Percentiles rank a stretch among this genome's conserved stretches.
Evolutionary conservation across 176 grass and related monocot genomes (phyloP).

Genomic region (Phragmites australis): DNA sequence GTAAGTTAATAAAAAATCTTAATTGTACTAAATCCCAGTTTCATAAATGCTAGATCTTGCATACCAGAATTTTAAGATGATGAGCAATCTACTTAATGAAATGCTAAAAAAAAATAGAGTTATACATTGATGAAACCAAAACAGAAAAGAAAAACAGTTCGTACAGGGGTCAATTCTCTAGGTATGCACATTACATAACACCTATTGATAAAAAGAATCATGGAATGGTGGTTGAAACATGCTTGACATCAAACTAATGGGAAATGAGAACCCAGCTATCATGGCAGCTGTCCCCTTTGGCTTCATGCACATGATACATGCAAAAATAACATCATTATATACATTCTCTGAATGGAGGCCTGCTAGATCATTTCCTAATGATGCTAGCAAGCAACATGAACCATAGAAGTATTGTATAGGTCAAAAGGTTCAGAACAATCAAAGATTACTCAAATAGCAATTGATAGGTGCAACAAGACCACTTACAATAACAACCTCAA

Average conservation of each 20-base stretch:
- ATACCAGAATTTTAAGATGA: background rate
- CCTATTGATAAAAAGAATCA: slow-evolving; percentile 9
- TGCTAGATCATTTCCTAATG: background rate
- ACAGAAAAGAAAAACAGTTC: background rate
- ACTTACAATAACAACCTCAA: background rate
- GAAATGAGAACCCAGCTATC: background rate
- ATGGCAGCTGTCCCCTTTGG: background rate
- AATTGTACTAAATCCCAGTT: slow-evolving; percentile 3
- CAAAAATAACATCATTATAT: background rate
- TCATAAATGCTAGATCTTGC: background rate
- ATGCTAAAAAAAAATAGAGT: slow-evolving; percentile 1
- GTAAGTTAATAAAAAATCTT: background rate
- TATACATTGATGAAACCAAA: background rate
- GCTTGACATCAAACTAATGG: background rate
- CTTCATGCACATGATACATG: background rate
- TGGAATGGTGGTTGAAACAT: background rate
- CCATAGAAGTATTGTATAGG: background rate
- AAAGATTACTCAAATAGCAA: background rate
- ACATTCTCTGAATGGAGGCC: background rate
- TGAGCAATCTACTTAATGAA: background rate
- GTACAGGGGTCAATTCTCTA: background rate
- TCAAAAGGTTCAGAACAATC: background rate
- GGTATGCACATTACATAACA: background rate
- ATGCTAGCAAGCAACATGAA: slow-evolving; percentile 1
- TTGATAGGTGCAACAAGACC: background rate